Percentiles rank a stretch among this genome's conserved stretches.
phyloP scores from a whole-genome alignment of 2,329 filamentous ascomycete species.

The Pyrenophora seminiperda region DNA sequence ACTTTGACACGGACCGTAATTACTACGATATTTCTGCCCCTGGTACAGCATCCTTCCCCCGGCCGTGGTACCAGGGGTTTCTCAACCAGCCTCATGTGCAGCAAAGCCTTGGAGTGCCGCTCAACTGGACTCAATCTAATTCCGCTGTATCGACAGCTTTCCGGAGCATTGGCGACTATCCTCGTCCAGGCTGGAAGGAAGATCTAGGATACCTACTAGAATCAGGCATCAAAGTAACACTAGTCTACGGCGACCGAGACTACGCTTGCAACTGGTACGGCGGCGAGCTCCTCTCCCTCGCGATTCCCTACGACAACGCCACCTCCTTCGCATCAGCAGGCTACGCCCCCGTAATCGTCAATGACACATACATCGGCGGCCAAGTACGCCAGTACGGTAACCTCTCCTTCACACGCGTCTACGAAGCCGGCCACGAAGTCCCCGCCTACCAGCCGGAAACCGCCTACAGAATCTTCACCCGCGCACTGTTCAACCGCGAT shows the following conservation, averaged over 20 bases:
- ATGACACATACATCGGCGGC: slow-evolving; percentile 70
- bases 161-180: slow-evolving; percentile 54
- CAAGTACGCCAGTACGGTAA: slow-evolving; percentile 79
- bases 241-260: slow-evolving; percentile 48
- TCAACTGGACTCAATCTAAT: slow-evolving; percentile 60
- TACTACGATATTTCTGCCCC: slow-evolving; percentile 64
- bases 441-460: slow-evolving; percentile 56
- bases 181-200: slow-evolving; percentile 54
- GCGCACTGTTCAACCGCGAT: slow-evolving; percentile 58
- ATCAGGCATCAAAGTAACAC: slow-evolving; percentile 41
- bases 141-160: slow-evolving; percentile 56
- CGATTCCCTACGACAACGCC: slow-evolving; percentile 59
- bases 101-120: slow-evolving; percentile 58
- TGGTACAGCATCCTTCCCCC: slow-evolving; percentile 49
- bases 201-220: slow-evolving; percentile 62
- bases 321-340: slow-evolving; percentile 67
- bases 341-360: slow-evolving; percentile 73
- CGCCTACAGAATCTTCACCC: slow-evolving; percentile 58
- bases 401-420: slow-evolving; percentile 58
- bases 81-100: slow-evolving; percentile 64
- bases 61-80: slow-evolving; percentile 58
- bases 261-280: slow-evolving; percentile 67
- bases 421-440: slow-evolving; percentile 59
- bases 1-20: slow-evolving; percentile 53
- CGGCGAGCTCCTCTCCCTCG: slow-evolving; percentile 71